Conservation (phyloP, 495 filamentous ascomycete species). For the Podospora pseudoanserina region DNA sequence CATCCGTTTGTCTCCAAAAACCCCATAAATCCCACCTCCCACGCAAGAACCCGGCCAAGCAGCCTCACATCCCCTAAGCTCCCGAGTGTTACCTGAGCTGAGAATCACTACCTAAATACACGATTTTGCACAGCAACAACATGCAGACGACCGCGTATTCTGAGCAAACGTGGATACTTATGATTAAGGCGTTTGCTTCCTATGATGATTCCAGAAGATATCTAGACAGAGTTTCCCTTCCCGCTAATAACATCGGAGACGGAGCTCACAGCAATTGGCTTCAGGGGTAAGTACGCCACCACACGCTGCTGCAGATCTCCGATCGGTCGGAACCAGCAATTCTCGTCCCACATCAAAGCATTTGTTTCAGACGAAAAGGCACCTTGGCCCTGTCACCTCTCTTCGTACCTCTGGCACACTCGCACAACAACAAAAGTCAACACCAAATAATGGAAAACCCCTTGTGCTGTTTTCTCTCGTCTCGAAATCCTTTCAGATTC, state of each 20-base stretch:
- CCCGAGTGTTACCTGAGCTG: neutral
- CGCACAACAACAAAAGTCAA: neutral
- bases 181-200: no score
- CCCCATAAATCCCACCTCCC: neutral
- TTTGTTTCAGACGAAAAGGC: neutral
- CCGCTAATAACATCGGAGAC: no score
- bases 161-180: no score
- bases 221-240: neutral
- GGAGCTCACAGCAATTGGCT: neutral
- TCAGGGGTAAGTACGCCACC: neutral
- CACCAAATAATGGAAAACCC: neutral
- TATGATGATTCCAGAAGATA: neutral
- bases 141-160: no score
- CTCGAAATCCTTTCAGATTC: no score
- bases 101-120: neutral
- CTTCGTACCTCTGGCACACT: neutral
- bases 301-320: neutral
- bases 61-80: neutral
- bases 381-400: neutral
- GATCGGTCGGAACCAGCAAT: neutral
- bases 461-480: no score
- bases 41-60: neutral
- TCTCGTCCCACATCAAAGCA: neutral
- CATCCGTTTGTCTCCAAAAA: neutral
- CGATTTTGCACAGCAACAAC: neutral